Evolutionary conservation across 2,329 filamentous ascomycete species (phyloP), one percentile per base, ranked within the genome.

Genomic region (Aspergillus hiratsukae): DNA sequence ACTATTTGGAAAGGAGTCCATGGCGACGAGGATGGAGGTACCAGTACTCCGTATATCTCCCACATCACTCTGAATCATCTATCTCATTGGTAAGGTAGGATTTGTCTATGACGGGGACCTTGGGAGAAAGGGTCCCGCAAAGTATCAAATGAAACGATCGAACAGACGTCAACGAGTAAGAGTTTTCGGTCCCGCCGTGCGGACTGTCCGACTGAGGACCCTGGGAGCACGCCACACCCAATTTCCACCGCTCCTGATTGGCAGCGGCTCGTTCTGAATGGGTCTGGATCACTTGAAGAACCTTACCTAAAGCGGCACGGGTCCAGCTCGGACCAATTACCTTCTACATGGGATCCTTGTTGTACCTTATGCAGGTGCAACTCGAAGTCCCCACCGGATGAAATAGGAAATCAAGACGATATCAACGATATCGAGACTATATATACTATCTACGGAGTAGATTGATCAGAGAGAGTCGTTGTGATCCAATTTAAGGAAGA

Each of bases 71-170:
- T 46, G 21, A 46, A 46, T 46, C 43, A 46, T 46, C 43, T 27
- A 2, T 11, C n/a, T 45, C 10, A 43, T 48, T 50, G 45, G 46
- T 41, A n/a, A n/a, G n/a, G n/a, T n/a, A n/a, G n/a, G 19, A 48
- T 23, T 55, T 46, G 43, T 23, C 43, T 23, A 56, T 57, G 57
- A 68, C 67, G 69, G 55, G 67, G 68, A 71, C 69, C 69, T 72
- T 72, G 69, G 64, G 63, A 60, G 63, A 59, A 55, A 58, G 49
- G 53, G 23, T 48, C 41, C 41, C 52, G 61, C 61, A 60, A n/a
- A n/a, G n/a, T n/a, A n/a, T n/a, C n/a, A n/a, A n/a, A n/a, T n/a
- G n/a, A n/a, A n/a, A n/a, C n/a, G n/a, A n/a, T n/a, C n/a, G 49
- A 51, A 57, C 43, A 21, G 11, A 45, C 8, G 43, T 46, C 43